phyloP scores from a whole-genome alignment of 2,329 filamentous ascomycete species.

The Nakataea oryzae region DNA sequence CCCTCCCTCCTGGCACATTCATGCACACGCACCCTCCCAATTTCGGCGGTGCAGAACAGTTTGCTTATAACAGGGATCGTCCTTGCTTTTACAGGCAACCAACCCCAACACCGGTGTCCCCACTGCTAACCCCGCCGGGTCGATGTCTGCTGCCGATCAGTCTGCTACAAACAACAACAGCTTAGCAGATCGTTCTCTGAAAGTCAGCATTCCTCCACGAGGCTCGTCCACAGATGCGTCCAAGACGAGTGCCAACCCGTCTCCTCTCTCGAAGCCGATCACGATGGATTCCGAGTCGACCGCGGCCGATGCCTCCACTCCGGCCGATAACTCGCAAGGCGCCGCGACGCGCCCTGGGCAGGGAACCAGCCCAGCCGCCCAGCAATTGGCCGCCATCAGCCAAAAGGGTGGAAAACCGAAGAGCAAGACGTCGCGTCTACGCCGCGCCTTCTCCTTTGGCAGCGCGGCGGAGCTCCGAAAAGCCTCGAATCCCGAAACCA shows the following conservation, averaged over 20 bases:
- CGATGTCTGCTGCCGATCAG: constrained; percentile 32
- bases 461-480: constrained; percentile 84
- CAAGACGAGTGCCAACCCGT: constrained; percentile 57
- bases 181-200: constrained; percentile 41
- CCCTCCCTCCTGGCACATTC: background rate
- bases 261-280: constrained; percentile 63
- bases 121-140: constrained; percentile 41
- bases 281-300: constrained; percentile 45
- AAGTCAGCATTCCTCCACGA: constrained; percentile 51
- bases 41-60: background rate
- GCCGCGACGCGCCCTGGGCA: no score
- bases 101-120: constrained; percentile 46
- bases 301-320: background rate
- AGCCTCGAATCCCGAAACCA: constrained; percentile 41
- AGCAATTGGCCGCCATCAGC: constrained; percentile 78
- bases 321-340: constrained; percentile 10
- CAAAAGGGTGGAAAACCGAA: constrained; percentile 69
- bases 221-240: constrained; percentile 54
- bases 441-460: constrained; percentile 91
- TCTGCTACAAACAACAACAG: constrained; percentile 19
- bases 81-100: constrained; percentile 34
- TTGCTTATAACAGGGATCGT: background rate
- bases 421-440: constrained; percentile 76
- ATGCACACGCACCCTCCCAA: background rate
- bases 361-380: constrained; percentile 60